Conservation (phyloP, 371 early-diverging fungal species). For the Vairimorpha necatrix region DNA sequence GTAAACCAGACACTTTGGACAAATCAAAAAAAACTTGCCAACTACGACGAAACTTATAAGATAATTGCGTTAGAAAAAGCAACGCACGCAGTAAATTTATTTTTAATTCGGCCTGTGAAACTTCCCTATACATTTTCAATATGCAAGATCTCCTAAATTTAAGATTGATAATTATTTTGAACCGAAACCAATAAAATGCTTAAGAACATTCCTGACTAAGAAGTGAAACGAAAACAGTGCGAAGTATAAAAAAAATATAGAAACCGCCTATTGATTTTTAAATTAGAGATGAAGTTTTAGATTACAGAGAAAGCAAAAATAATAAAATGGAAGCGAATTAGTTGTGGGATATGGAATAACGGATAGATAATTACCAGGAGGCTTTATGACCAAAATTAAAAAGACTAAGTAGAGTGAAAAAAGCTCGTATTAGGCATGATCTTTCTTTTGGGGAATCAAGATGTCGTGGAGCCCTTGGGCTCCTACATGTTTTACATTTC, state of each 20-base stretch:
- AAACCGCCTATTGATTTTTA: not conserved
- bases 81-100: constrained; percentile 17
- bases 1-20: not conserved
- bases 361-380: too few relatives aligned
- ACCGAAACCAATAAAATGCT: not conserved
- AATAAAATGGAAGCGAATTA: not conserved
- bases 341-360: not conserved
- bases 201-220: not conserved
- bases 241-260: not conserved
- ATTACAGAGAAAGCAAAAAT: not conserved
- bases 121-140: constrained; percentile 10
- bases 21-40: not conserved
- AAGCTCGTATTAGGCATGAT: too few relatives aligned
- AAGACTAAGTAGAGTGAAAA: too few relatives aligned
- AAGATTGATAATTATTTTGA: not conserved
- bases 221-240: not conserved
- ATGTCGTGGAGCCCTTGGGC: too few relatives aligned
- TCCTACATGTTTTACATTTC: too few relatives aligned
- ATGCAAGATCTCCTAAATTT: not conserved
- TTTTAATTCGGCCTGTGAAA: constrained; percentile 21
- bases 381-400: too few relatives aligned
- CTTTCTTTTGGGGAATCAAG: too few relatives aligned
- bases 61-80: constrained; percentile 1
- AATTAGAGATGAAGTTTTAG: constrained; percentile 1
- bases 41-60: not conserved